A percentile compares a stretch with the other conserved stretches of the same genome.
Conservation (phyloP, 371 early-diverging fungal species). For the Circinella minor region DNA sequence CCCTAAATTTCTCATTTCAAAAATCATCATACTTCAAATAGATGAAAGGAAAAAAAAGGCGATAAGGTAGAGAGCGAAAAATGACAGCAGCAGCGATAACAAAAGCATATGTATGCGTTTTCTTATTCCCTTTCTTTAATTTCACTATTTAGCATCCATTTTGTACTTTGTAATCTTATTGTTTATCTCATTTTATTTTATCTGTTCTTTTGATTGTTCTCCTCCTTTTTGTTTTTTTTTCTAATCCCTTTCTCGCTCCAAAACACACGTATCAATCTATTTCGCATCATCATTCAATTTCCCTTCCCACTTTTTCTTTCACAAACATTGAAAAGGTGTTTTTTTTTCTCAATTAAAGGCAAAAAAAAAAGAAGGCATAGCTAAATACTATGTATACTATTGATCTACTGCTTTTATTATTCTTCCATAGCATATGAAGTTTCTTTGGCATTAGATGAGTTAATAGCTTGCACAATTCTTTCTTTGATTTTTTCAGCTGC, state of each 20-base stretch:
- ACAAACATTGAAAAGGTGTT: too few relatives aligned
- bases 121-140: not conserved
- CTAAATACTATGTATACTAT: not conserved
- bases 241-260: not conserved
- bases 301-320: too few relatives aligned
- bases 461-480: conserved; percentile 9
- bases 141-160: not conserved
- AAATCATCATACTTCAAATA: too few relatives aligned
- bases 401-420: not conserved
- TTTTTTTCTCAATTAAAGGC: not conserved
- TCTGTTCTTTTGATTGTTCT: not conserved
- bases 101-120: too few relatives aligned
- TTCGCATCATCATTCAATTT: too few relatives aligned
- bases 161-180: not conserved
- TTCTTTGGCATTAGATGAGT: not conserved
- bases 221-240: not conserved
- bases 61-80: too few relatives aligned
- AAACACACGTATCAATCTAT: too few relatives aligned
- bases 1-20: too few relatives aligned
- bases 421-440: not conserved
- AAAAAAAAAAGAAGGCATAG: not conserved
- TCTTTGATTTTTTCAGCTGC: conserved; percentile 14
- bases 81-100: too few relatives aligned
- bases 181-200: not conserved
- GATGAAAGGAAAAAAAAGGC: too few relatives aligned